Evolutionary conservation across 306 rosid genomes (phyloP).

Genomic region (Pyrus pyrifolia): DNA sequence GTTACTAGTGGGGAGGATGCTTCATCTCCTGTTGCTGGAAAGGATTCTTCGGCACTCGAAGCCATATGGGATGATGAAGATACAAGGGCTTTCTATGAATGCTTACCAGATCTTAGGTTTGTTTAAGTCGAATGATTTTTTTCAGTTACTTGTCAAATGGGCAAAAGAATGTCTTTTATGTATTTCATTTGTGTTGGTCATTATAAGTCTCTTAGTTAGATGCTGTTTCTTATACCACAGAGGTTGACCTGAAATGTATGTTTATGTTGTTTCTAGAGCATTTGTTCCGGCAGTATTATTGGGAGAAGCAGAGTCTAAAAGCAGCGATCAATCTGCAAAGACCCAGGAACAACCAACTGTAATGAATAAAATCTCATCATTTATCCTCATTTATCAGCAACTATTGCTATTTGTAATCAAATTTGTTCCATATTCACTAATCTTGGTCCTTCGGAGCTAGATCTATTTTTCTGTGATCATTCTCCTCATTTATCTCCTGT

Average conservation of each 20-base stretch:
- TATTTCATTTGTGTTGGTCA: background rate
- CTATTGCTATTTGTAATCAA: background rate
- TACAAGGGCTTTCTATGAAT: constrained; percentile 85
- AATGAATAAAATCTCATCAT: constrained; percentile 31
- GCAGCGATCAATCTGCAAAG: constrained; percentile 72
- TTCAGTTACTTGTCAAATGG: background rate
- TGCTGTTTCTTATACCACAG: background rate
- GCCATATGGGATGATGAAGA: constrained; percentile 99
- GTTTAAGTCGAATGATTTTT: constrained; percentile 20
- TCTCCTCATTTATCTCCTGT: background rate
- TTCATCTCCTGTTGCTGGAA: constrained; percentile 69
- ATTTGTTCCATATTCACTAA: background rate
- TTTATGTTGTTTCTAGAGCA: constrained; percentile 49
- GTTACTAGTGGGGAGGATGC: constrained; percentile 87
- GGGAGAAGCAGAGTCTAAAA: constrained; percentile 80
- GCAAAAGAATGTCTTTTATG: background rate
- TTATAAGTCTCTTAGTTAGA: background rate
- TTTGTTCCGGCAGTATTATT: constrained; percentile 97
- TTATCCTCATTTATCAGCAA: background rate
- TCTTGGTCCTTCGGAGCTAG: background rate
- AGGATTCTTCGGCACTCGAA: constrained; percentile 77
- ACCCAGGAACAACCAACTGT: constrained; percentile 70
- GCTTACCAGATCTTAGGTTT: constrained; percentile 98
- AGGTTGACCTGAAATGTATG: constrained; percentile 7
- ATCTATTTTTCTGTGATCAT: background rate